A percentile compares a stretch with the other conserved stretches of the same genome.
These are phyloP conservation scores for Yamadazyma kanchanaburiensis DNA, from an alignment of 1,139 yeast species.

Conservation along the genomic window DNA sequence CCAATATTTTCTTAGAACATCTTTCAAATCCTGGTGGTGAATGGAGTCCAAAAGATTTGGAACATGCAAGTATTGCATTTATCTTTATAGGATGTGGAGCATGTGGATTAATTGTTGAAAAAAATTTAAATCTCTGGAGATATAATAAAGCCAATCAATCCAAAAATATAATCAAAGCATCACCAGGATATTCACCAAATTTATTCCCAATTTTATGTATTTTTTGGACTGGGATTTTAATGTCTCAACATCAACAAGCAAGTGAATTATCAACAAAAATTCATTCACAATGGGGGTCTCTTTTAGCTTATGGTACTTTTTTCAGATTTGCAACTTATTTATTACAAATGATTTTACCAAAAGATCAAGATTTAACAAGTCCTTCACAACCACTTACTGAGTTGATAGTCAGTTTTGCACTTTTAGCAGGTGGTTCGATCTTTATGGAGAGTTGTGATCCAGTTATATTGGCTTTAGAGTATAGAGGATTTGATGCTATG, in stretches of 20 bases:
- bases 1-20: conserved; percentile 89
- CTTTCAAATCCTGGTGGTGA: conserved; percentile 67
- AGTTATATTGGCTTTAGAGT: conserved; percentile 76
- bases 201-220: conserved; percentile 92
- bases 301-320: conserved; percentile 73
- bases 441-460: conserved; percentile 93
- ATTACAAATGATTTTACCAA: conserved; percentile 52
- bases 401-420: conserved; percentile 68
- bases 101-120: conserved; percentile 82
- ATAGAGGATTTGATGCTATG: conserved; percentile 84
- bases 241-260: conserved; percentile 93
- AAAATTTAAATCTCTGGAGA: conserved; percentile 50
- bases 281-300: conserved; percentile 89
- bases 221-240: conserved; percentile 94
- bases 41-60: conserved; percentile 92
- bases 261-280: conserved; percentile 70
- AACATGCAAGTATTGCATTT: conserved; percentile 93
- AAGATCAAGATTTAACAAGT: conserved; percentile 33
- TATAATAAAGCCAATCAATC: conserved; percentile 27
- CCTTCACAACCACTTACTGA: conserved; percentile 75
- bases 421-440: conserved; percentile 83
- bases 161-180: conserved; percentile 32
- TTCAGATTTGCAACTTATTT: conserved; percentile 71
- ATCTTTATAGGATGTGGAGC: conserved; percentile 90
- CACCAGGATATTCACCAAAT: conserved; percentile 80